Evolutionary conservation across 2,329 filamentous ascomycete species (phyloP).

Genomic region (Ascosphaera apis): DNA sequence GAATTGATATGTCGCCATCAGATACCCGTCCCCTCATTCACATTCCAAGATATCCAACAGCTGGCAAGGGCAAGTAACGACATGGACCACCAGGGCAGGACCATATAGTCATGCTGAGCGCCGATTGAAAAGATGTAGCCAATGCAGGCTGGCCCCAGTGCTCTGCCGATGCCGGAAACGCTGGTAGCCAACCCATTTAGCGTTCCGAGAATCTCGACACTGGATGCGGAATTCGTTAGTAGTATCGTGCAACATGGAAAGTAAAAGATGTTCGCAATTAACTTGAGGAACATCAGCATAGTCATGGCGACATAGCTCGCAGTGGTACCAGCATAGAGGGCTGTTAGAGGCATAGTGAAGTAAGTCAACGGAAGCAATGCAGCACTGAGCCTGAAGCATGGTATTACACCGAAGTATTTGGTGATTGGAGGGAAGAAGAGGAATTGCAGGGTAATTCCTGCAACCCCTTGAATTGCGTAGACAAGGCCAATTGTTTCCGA

Average conservation of each 20-base stretch:
- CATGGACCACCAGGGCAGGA: conserved; percentile 66
- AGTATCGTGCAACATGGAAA: conserved; percentile 82
- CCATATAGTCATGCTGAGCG: conserved; percentile 49
- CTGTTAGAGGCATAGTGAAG: conserved; percentile 58
- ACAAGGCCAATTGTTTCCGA: conserved; percentile 60
- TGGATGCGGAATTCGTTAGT: conserved; percentile 64
- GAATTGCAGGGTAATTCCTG: conserved; percentile 67
- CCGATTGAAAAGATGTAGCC: conserved; percentile 57
- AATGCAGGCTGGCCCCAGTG: conserved; percentile 49
- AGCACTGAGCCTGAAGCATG: conserved; percentile 45
- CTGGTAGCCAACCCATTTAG: conserved; percentile 79
- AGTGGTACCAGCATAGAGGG: conserved; percentile 30
- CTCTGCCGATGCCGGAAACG: conserved; percentile 57
- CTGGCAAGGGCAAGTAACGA: conserved; percentile 22
- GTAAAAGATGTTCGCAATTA: conserved; percentile 53
- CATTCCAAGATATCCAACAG: conserved; percentile 7
- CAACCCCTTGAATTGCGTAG: conserved; percentile 61
- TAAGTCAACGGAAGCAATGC: conserved; percentile 52
- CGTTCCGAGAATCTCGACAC: conserved; percentile 57
- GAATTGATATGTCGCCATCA: neutral
- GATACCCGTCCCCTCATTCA: conserved; percentile 8
- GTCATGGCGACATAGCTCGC: conserved; percentile 39
- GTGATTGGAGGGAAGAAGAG: conserved; percentile 60
- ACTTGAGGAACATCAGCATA: conserved; percentile 47
- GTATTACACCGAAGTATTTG: conserved; percentile 46